These are phyloP conservation scores for Debaryomyces tyrocola DNA, from an alignment of 805 yeast species.

Conservation along the genomic window DNA sequence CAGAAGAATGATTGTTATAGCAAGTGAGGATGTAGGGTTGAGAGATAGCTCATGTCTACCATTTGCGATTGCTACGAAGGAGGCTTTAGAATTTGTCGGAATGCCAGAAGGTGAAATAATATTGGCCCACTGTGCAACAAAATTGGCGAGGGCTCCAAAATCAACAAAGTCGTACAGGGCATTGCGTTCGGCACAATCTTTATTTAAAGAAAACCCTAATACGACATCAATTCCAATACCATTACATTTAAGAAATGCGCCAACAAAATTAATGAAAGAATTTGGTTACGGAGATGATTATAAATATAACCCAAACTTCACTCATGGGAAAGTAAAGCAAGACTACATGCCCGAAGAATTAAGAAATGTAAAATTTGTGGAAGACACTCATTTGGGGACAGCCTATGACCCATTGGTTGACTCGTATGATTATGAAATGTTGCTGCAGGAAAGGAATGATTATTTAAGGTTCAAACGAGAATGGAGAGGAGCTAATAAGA, in stretches of 20 bases:
- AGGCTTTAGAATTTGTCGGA: slow-evolving; percentile 86
- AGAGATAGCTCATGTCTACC: slow-evolving; percentile 83
- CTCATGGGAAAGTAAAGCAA: slow-evolving; percentile 72
- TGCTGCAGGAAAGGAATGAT: slow-evolving; percentile 13
- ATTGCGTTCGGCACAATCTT: slow-evolving; percentile 62
- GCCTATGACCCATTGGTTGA: slow-evolving; percentile 17
- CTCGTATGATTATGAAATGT: slow-evolving; percentile 10
- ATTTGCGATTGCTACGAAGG: slow-evolving; percentile 81
- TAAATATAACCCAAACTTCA: slow-evolving; percentile 83
- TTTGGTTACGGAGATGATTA: slow-evolving; percentile 82
- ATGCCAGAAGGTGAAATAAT: slow-evolving; percentile 92
- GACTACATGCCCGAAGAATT: slow-evolving; percentile 70
- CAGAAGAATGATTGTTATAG: slow-evolving; percentile 89
- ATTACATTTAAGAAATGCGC: slow-evolving; percentile 88
- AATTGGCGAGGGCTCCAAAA: slow-evolving; percentile 81
- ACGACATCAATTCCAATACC: slow-evolving; percentile 68
- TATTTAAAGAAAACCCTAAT: slow-evolving; percentile 57
- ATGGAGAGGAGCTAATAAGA: background rate
- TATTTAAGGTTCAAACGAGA: slow-evolving; percentile 14
- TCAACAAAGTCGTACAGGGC: slow-evolving; percentile 86
- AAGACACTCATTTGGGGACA: slow-evolving; percentile 56
- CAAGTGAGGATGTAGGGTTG: slow-evolving; percentile 91
- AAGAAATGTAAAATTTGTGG: slow-evolving; percentile 45
- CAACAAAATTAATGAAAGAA: slow-evolving; percentile 86
- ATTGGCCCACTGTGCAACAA: slow-evolving; percentile 90